Evolutionary conservation across 768 basidiomycete genomes (phyloP).

Genomic region (Mycena galericulata): DNA sequence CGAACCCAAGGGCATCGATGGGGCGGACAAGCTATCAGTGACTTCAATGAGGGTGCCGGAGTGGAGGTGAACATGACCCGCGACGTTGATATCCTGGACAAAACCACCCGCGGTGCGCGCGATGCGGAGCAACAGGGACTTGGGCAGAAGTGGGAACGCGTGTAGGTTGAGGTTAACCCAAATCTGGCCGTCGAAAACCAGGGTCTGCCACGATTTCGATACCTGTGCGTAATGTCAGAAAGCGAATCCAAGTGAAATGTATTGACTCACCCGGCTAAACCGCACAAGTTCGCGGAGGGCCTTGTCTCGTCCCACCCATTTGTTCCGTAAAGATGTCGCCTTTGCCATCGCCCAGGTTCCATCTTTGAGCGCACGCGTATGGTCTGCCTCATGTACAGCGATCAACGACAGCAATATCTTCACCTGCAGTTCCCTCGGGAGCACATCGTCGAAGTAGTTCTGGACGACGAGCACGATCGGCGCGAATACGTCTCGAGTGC

Average conservation of each 20-base stretch:
- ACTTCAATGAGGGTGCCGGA: slow-evolving; percentile 64
- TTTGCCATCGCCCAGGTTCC: slow-evolving; percentile 70
- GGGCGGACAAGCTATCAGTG: slow-evolving; percentile 64
- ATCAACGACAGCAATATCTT: slow-evolving; percentile 68
- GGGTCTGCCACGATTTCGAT: slow-evolving; percentile 78
- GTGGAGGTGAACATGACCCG: slow-evolving; percentile 68
- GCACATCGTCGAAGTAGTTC: slow-evolving; percentile 74
- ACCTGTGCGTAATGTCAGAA: slow-evolving; percentile 63
- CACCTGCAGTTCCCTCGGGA: slow-evolving; percentile 80
- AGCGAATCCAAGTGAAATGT: neutral
- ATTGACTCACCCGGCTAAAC: slow-evolving; percentile 75
- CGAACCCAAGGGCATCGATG: slow-evolving; percentile 47
- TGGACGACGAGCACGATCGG: slow-evolving; percentile 62
- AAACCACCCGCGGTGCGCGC: slow-evolving; percentile 72
- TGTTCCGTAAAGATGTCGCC: slow-evolving; percentile 70
- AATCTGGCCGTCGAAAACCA: slow-evolving; percentile 89
- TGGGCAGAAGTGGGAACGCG: slow-evolving; percentile 69
- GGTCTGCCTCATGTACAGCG: slow-evolving; percentile 69
- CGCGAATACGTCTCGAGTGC: slow-evolving; percentile 61
- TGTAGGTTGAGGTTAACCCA: slow-evolving; percentile 77
- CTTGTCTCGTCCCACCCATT: slow-evolving; percentile 82
- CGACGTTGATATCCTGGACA: slow-evolving; percentile 68
- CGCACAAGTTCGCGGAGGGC: slow-evolving; percentile 84
- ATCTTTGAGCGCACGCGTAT: slow-evolving; percentile 55
- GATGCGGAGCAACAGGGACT: slow-evolving; percentile 64